These are phyloP conservation scores for Podaxis sp. DNA, from an alignment of 768 basidiomycete species.

Conservation along the genomic window DNA sequence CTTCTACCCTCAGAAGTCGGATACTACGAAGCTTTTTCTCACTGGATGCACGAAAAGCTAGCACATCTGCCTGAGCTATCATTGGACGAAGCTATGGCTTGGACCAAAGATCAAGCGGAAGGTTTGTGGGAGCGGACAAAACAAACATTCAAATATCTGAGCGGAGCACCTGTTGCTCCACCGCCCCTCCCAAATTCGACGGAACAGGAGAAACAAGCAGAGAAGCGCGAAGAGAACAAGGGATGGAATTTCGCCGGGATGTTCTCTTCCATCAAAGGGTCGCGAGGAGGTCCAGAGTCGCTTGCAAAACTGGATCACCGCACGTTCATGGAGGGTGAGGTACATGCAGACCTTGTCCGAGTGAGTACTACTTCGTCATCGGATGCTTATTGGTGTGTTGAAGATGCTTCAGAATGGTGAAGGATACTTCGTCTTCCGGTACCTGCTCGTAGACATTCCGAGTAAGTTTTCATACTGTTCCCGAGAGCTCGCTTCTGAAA, in stretches of 20 bases:
- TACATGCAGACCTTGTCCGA: constrained; percentile 76
- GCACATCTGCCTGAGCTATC: constrained; percentile 49
- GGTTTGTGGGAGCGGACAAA: constrained; percentile 50
- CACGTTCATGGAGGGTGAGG: constrained; percentile 72
- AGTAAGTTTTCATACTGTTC: constrained; percentile 48
- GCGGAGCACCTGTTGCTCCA: constrained; percentile 53
- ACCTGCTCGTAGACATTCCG: constrained; percentile 77
- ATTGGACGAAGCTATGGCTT: constrained; percentile 51
- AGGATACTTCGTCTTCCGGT: constrained; percentile 77
- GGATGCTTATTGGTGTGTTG: constrained; percentile 12
- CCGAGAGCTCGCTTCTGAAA: constrained; percentile 14
- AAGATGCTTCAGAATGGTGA: constrained; percentile 56
- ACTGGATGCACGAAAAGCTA: constrained; percentile 43
- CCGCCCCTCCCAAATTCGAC: constrained; percentile 29
- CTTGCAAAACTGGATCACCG: constrained; percentile 35
- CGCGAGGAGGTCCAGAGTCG: constrained; percentile 30
- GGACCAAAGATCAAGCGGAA: constrained; percentile 42
- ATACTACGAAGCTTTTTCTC: constrained; percentile 41
- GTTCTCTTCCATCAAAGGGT: constrained; percentile 62
- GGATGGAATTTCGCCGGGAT: constrained; percentile 63
- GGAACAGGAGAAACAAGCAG: constrained; percentile 25
- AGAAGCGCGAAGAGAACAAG: constrained; percentile 27
- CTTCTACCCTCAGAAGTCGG: constrained; percentile 36
- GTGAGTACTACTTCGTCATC: constrained; percentile 38
- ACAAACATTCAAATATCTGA: constrained; percentile 69